phyloP scores from a whole-genome alignment of 1,139 yeast genomes.

The Sugiyamaella sp. region DNA sequence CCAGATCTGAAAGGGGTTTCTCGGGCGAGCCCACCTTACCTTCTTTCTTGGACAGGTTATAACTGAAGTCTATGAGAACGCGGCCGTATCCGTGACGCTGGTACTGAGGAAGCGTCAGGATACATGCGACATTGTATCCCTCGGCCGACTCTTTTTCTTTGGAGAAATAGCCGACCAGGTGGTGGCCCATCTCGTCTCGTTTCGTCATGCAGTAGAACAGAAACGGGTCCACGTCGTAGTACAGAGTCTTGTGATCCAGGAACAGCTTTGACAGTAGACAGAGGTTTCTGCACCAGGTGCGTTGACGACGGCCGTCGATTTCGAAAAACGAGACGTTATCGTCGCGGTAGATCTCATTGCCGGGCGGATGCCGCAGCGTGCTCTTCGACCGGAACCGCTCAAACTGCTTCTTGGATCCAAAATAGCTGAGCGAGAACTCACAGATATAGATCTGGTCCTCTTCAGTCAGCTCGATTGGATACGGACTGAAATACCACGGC shows the following conservation, averaged over 20 bases:
- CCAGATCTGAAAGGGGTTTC: slow-evolving; percentile 94
- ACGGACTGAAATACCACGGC: slow-evolving; percentile 99
- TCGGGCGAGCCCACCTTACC: slow-evolving; percentile 95
- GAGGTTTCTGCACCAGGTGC: slow-evolving; percentile 95
- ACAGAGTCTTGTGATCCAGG: slow-evolving; percentile 91
- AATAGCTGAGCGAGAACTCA: slow-evolving; percentile 86
- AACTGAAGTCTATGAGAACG: slow-evolving; percentile 87
- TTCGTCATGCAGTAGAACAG: slow-evolving; percentile 93
- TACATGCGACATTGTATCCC: slow-evolving; percentile 96
- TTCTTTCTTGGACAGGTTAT: slow-evolving; percentile 84
- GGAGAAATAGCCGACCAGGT: slow-evolving; percentile 92
- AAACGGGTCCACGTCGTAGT: slow-evolving; percentile 97
- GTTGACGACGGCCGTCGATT: slow-evolving; percentile 92
- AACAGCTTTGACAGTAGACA: slow-evolving; percentile 87
- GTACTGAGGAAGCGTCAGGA: slow-evolving; percentile 90
- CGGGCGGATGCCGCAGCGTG: slow-evolving; percentile 90
- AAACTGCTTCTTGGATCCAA: slow-evolving; percentile 87
- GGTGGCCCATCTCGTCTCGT: slow-evolving; percentile 87
- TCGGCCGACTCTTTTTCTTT: slow-evolving; percentile 97
- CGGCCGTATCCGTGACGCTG: slow-evolving; percentile 95
- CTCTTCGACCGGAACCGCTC: slow-evolving; percentile 88
- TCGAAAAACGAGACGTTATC: slow-evolving; percentile 84
- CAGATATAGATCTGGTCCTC: slow-evolving; percentile 88
- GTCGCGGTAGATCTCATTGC: slow-evolving; percentile 94
- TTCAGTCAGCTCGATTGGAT: slow-evolving; percentile 92